These are phyloP conservation scores for Aspergillus carbonarius DNA, from an alignment of 2,329 filamentous ascomycete species.

Conservation along the genomic window DNA sequence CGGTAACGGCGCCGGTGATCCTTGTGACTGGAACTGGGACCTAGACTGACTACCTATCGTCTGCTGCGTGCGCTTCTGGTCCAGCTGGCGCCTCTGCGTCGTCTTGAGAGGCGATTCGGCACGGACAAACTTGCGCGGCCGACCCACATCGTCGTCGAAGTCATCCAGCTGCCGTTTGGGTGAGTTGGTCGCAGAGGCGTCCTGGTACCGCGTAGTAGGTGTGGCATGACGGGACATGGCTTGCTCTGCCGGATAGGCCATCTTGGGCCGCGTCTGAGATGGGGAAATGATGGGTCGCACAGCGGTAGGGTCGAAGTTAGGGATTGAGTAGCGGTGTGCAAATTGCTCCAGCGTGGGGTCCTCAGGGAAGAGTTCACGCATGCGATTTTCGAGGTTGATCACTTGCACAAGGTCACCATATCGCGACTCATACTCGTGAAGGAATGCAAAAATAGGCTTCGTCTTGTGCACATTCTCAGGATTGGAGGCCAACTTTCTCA, in stretches of 20 bases:
- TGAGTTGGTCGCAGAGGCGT: slow-evolving; percentile 41
- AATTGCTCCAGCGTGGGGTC: slow-evolving; percentile 77
- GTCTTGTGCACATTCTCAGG: slow-evolving; percentile 71
- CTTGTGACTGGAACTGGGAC: slow-evolving; percentile 51
- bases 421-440: slow-evolving; percentile 92
- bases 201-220: slow-evolving; percentile 36
- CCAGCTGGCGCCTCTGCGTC: slow-evolving; percentile 78
- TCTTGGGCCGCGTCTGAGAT: slow-evolving; percentile 70
- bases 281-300: slow-evolving; percentile 84
- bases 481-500: slow-evolving; percentile 76
- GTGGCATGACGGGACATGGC: slow-evolving; percentile 34
- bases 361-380: slow-evolving; percentile 89
- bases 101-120: slow-evolving; percentile 94
- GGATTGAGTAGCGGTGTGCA: slow-evolving; percentile 68
- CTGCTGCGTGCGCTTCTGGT: slow-evolving; percentile 58
- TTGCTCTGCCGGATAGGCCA: slow-evolving; percentile 32
- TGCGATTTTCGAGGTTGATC: slow-evolving; percentile 83
- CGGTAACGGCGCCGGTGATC: slow-evolving; percentile 66
- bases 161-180: slow-evolving; percentile 68
- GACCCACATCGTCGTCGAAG: slow-evolving; percentile 65
- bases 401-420: slow-evolving; percentile 93
- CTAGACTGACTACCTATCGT: slow-evolving; percentile 29
- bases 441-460: slow-evolving; percentile 83
- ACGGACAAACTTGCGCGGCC: slow-evolving; percentile 81
- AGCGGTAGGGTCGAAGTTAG: slow-evolving; percentile 76